These are phyloP conservation scores for Penicillium antarcticum DNA, from an alignment of 495 filamentous ascomycete genomes.

Conservation along the genomic window DNA sequence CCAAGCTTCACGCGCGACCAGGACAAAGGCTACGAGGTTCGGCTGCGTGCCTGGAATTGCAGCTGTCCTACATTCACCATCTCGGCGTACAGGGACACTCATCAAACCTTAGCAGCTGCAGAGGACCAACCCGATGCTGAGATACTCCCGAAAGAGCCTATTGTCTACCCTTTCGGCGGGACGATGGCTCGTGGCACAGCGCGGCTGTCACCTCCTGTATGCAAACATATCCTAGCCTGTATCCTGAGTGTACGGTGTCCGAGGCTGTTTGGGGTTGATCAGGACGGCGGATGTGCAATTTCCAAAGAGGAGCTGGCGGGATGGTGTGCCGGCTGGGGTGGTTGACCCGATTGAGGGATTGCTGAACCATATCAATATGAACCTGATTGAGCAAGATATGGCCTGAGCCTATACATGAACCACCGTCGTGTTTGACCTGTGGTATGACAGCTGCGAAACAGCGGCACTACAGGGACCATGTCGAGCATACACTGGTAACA, in stretches of 20 bases:
- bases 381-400: background rate
- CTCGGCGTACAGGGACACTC: conserved; percentile 52
- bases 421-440: too few relatives aligned
- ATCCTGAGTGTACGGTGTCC: conserved; percentile 67
- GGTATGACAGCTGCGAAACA: too few relatives aligned
- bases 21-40: conserved; percentile 61
- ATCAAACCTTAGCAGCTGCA: conserved; percentile 6
- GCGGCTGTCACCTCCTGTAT: conserved; percentile 54
- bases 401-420: too few relatives aligned
- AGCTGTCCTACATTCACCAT: conserved; percentile 81
- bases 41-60: conserved; percentile 79
- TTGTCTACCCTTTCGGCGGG: conserved; percentile 50
- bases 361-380: background rate
- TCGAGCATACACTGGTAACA: too few relatives aligned
- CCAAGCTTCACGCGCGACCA: conserved; percentile 15
- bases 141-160: conserved; percentile 6
- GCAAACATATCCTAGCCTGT: conserved; percentile 89
- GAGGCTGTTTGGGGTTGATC: conserved; percentile 53
- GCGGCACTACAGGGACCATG: too few relatives aligned
- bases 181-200: conserved; percentile 33
- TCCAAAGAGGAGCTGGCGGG: conserved; percentile 68
- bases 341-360: conserved; percentile 16
- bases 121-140: conserved; percentile 4
- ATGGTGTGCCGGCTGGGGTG: conserved; percentile 65
- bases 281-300: conserved; percentile 50